These are phyloP conservation scores for Pythium aphanidermatum DNA, from an alignment of 352 stramenopile genomes.

Conservation along the genomic window DNA sequence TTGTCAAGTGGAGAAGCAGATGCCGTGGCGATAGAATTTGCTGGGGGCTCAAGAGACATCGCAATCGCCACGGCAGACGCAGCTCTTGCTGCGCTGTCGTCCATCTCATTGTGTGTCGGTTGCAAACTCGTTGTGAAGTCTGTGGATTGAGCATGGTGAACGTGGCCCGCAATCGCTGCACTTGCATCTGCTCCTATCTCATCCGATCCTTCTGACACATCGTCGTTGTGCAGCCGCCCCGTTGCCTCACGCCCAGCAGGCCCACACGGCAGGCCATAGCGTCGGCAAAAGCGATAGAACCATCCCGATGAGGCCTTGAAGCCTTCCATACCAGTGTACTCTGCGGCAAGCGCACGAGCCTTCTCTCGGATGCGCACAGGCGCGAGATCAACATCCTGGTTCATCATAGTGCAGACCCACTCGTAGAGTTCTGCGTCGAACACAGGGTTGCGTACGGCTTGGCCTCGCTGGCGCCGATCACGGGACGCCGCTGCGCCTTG, in stretches of 20 bases:
- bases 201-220: neutral
- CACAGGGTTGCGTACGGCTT: slow-evolving; percentile 28
- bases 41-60: slow-evolving; percentile 10
- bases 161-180: slow-evolving; percentile 1
- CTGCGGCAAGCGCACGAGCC: slow-evolving; percentile 24
- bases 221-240: slow-evolving; percentile 1
- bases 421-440: slow-evolving; percentile 38
- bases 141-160: no score
- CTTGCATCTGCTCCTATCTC: neutral
- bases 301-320: slow-evolving; percentile 55
- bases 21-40: neutral
- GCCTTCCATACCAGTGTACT: slow-evolving; percentile 28
- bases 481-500: slow-evolving; percentile 25
- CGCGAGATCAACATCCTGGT: slow-evolving; percentile 18
- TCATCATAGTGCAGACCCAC: slow-evolving; percentile 25
- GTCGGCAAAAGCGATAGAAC: slow-evolving; percentile 48
- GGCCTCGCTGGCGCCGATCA: slow-evolving; percentile 30
- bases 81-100: neutral
- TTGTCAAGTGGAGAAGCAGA: neutral
- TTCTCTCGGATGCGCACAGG: slow-evolving; percentile 28
- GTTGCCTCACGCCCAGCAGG: neutral
- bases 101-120: neutral
- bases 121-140: no score
- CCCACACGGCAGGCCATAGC: slow-evolving; percentile 28
- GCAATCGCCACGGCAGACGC: slow-evolving; percentile 6